A percentile compares a stretch with the other conserved stretches of the same genome.
Conservation (phyloP, 2,329 filamentous ascomycete species). For the Nigrospora oryzae region DNA sequence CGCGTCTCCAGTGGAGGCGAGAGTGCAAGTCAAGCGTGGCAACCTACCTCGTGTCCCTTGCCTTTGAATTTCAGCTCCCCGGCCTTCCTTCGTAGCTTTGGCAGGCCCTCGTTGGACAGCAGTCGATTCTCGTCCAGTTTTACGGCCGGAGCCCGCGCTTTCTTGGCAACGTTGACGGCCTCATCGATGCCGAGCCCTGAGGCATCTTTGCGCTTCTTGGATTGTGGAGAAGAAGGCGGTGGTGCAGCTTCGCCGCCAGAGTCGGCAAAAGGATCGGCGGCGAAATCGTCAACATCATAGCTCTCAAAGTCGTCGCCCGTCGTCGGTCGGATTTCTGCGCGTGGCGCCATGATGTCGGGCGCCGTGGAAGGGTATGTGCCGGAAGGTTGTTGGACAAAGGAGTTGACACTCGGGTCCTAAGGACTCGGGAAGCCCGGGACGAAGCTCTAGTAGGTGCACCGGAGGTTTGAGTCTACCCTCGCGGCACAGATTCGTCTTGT, state of each 20-base stretch:
- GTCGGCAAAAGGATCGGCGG: conserved; percentile 42
- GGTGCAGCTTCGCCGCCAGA: conserved; percentile 26
- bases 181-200: conserved; percentile 71
- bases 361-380: too few species aligned
- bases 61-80: conserved; percentile 74
- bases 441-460: too few species aligned
- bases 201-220: conserved; percentile 40
- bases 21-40: background rate
- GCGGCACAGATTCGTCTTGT: too few species aligned
- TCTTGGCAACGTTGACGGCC: conserved; percentile 75
- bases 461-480: too few species aligned
- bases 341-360: conserved; percentile 15
- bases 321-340: conserved; percentile 20
- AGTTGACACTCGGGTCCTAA: too few species aligned
- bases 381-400: too few species aligned
- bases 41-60: conserved; percentile 77
- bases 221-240: conserved; percentile 11
- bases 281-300: conserved; percentile 62
- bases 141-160: conserved; percentile 60
- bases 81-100: conserved; percentile 66
- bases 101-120: conserved; percentile 77
- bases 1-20: background rate
- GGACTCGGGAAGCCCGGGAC: too few species aligned
- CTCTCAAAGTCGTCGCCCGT: conserved; percentile 64
- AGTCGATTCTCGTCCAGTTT: conserved; percentile 85